Evolutionary conservation across 2,329 filamentous ascomycete genomes (phyloP).

Genomic region (Metarhizium sp.): DNA sequence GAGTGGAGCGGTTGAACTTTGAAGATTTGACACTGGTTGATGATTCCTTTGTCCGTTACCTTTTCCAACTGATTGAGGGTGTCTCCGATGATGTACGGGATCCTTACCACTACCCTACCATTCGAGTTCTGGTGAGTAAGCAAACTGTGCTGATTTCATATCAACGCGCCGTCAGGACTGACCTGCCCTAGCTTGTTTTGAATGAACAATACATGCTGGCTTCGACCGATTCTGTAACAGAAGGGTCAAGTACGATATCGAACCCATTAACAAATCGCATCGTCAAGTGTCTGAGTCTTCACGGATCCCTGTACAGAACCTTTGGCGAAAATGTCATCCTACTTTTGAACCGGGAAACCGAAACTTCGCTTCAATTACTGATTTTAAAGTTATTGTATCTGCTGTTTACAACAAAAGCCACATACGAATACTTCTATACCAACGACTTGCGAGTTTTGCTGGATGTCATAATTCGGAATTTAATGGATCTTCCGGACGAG

Average conservation of each 20-base stretch:
- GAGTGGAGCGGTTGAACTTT: conserved; percentile 71
- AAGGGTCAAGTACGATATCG: conserved; percentile 22
- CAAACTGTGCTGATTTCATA: background rate
- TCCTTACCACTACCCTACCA: conserved; percentile 92
- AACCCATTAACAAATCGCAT: conserved; percentile 77
- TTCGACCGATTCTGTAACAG: conserved; percentile 41
- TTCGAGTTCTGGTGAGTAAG: conserved; percentile 73
- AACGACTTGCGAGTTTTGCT: conserved; percentile 91
- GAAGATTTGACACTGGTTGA: conserved; percentile 69
- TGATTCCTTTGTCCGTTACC: conserved; percentile 73
- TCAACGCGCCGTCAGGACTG: conserved; percentile 6
- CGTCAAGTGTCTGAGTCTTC: conserved; percentile 76
- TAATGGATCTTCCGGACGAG: conserved; percentile 91
- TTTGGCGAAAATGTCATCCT: conserved; percentile 98
- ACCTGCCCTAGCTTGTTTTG: conserved; percentile 61
- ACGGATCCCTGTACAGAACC: conserved; percentile 76
- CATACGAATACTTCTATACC: conserved; percentile 97
- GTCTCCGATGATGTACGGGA: conserved; percentile 81
- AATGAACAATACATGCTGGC: conserved; percentile 98
- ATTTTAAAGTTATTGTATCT: conserved; percentile 94
- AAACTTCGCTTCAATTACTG: conserved; percentile 89
- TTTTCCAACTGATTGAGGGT: conserved; percentile 82
- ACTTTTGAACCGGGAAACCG: conserved; percentile 86
- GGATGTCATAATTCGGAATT: conserved; percentile 91
- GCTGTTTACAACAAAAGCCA: conserved; percentile 83